Conservation (phyloP, 768 basidiomycete species). For the Mycena floridula region DNA sequence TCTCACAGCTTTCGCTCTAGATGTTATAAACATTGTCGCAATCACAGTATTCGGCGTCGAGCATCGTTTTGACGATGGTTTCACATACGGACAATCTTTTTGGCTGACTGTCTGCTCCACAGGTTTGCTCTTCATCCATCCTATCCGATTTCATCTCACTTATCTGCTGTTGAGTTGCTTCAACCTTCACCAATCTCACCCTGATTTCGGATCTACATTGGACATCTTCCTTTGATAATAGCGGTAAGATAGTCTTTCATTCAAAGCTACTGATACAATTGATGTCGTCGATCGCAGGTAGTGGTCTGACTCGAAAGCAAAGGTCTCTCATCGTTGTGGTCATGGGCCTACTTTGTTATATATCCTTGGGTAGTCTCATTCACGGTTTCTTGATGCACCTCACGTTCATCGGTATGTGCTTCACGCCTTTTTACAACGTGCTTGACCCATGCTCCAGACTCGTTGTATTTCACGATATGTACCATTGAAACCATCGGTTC, state of each 20-base stretch:
- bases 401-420: constrained; percentile 59
- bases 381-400: constrained; percentile 48
- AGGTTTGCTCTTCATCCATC: too few relatives aligned
- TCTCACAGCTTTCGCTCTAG: constrained; percentile 28
- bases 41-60: constrained; percentile 58
- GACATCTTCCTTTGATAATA: constrained; percentile 57
- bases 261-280: too few relatives aligned
- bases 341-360: constrained; percentile 66
- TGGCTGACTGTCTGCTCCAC: constrained; percentile 81
- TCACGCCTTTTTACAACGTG: too few relatives aligned
- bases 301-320: constrained; percentile 77
- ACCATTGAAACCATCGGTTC: constrained; percentile 66
- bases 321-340: constrained; percentile 74
- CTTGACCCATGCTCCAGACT: too few relatives aligned
- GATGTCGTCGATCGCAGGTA: too few relatives aligned
- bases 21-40: constrained; percentile 59
- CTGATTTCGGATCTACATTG: constrained; percentile 54
- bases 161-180: too few relatives aligned
- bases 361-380: constrained; percentile 65
- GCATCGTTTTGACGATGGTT: constrained; percentile 57
- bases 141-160: too few relatives aligned
- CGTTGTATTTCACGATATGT: constrained; percentile 72
- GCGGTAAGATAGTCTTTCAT: too few relatives aligned
- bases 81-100: constrained; percentile 64
- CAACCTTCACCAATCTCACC: constrained; percentile 60